phyloP scores from a whole-genome alignment of 129 eudicot genomes.

The Tagetes erecta region DNA sequence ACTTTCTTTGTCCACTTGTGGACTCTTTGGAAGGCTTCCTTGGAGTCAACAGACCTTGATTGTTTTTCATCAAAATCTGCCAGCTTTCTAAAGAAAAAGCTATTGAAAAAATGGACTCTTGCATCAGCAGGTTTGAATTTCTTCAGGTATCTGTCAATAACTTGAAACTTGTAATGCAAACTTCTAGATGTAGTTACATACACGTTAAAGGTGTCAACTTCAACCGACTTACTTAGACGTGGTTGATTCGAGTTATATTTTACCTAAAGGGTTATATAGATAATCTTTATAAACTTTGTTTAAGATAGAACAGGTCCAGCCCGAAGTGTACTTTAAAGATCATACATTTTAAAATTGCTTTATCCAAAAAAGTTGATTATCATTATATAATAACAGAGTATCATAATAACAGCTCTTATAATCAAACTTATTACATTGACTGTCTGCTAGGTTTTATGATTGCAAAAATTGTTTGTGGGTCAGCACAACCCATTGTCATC shows the following conservation, averaged over 20 bases:
- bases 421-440: background rate
- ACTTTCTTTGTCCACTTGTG: slow-evolving; percentile 83
- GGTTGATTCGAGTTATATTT: background rate
- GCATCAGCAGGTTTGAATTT: slow-evolving; percentile 46
- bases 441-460: background rate
- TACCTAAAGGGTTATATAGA: background rate
- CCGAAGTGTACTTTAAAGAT: background rate
- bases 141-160: slow-evolving; percentile 56
- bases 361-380: background rate
- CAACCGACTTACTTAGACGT: background rate
- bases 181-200: background rate
- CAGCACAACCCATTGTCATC: background rate
- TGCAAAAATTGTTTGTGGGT: background rate
- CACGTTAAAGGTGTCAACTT: background rate
- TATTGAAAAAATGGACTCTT: slow-evolving; percentile 67
- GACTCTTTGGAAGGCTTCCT: slow-evolving; percentile 65
- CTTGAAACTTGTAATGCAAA: slow-evolving; percentile 9
- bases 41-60: slow-evolving; percentile 35
- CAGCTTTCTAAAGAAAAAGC: slow-evolving; percentile 80
- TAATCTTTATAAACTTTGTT: background rate
- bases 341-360: background rate
- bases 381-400: background rate
- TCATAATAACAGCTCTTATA: background rate
- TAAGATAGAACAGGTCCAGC: background rate
- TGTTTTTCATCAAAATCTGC: slow-evolving; percentile 54